Evolutionary conservation across 2,329 filamentous ascomycete genomes (phyloP).

Genomic region (Ophiobolus disseminans): DNA sequence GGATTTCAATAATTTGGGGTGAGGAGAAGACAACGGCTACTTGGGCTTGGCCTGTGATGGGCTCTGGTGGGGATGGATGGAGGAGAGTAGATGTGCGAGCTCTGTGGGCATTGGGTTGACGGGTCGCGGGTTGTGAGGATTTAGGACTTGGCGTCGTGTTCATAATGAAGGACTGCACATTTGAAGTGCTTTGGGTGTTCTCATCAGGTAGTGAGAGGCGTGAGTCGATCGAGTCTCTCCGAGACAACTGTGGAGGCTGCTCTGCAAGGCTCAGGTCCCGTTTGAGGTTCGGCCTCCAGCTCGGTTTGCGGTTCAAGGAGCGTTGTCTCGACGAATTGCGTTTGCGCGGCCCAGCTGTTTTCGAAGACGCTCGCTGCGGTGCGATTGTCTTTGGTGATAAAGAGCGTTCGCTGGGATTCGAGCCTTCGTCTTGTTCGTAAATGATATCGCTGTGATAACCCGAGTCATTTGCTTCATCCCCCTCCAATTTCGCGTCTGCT

Average conservation of each 20-base stretch:
- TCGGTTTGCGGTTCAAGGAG: constrained; percentile 21
- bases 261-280: constrained; percentile 21
- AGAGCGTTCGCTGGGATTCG: constrained; percentile 13
- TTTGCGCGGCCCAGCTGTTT: constrained; percentile 6
- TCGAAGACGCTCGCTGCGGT: constrained; percentile 7
- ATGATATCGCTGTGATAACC: constrained; percentile 28
- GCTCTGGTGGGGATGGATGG: too few relatives aligned
- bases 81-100: neutral
- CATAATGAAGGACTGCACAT: too few relatives aligned
- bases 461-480: constrained; percentile 21
- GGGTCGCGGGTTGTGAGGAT: too few relatives aligned
- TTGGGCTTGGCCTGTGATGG: too few relatives aligned
- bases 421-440: constrained; percentile 24
- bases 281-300: constrained; percentile 37
- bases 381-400: constrained; percentile 26
- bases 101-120: too few relatives aligned
- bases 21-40: neutral
- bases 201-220: constrained; percentile 17
- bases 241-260: constrained; percentile 1
- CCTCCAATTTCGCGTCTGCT: constrained; percentile 13
- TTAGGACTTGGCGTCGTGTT: too few relatives aligned
- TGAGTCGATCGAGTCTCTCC: constrained; percentile 18
- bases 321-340: constrained; percentile 16
- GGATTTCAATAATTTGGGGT: neutral
- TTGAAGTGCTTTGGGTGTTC: too few relatives aligned